Base-by-base conservation (phyloP, 2,329 filamentous ascomycete genomes). In the Colletotrichum sp. region DNA sequence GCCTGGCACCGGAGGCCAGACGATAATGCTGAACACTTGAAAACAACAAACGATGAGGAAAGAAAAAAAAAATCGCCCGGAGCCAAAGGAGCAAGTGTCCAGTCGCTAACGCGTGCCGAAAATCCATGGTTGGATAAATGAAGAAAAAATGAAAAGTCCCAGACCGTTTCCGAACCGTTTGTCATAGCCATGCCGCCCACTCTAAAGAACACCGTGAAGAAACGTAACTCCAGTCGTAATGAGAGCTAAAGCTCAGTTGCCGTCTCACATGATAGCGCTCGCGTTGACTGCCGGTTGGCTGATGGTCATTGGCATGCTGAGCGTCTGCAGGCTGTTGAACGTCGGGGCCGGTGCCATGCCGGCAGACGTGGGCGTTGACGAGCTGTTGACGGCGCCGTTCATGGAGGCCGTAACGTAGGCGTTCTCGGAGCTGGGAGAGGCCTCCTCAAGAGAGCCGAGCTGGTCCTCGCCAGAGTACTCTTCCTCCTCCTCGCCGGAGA, bases 401-500 rank as follows among this genome's bases (percentile, higher is more conserved):
- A 93, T 84, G 2, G 90, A 90, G 7, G 86, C 82, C 8, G 89
- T 84, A 60, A 90, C 84, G 82, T 94, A 95, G 71, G 92, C 92
- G 78, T 89, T 88, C 78, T 94, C 92, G 0, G 93, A 95, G 64
- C 90, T 92, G 18, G 95, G 94, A 15, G 94, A 96, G 22, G 94
- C 92, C 78, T 96, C 94, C 78, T 95, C 95, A 32, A 96, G 90
- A 52, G 95, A 93, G 68, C 94, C 94, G 71, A 96, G 92, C 34
- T 96, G 94, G 79, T 97, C 95, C 79, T 98, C 95, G 76, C 96
- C 95, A 44, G 92, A 93, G 80, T 90, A 93, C 71, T 97, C 95
- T 81, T 98, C 95, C 79, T 96, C 92, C 62, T 98, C 95, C 80
- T 98, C 96, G 73, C 96, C 96, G 52, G 94, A 94, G 76, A 93